Conservation (phyloP, 768 basidiomycete species). For the Lactifluus volemus region DNA sequence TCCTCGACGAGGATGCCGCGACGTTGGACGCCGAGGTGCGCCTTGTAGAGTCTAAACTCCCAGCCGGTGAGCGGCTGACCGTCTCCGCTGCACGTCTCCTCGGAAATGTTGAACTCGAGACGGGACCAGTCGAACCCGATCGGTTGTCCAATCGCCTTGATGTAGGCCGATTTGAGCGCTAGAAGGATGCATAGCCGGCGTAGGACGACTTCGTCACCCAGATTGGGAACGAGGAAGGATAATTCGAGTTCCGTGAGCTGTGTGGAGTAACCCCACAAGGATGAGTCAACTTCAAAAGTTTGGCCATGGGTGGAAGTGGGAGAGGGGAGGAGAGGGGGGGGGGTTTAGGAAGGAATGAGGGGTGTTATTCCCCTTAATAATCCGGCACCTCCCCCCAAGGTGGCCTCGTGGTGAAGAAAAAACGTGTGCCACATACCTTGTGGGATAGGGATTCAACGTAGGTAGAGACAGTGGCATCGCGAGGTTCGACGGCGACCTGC, state of each 20-base stretch:
- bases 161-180: constrained; percentile 73
- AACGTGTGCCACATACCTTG: constrained; percentile 41
- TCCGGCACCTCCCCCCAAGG: not conserved
- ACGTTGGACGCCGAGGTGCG: constrained; percentile 60
- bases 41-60: constrained; percentile 79
- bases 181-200: constrained; percentile 72
- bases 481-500: constrained; percentile 53
- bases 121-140: constrained; percentile 74
- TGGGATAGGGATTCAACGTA: constrained; percentile 69
- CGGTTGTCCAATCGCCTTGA: constrained; percentile 76
- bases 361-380: not conserved
- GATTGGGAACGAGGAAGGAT: constrained; percentile 40
- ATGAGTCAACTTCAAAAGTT: too few species aligned
- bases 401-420: not conserved
- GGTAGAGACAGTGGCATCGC: constrained; percentile 46
- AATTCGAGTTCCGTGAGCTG: constrained; percentile 46
- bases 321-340: not conserved
- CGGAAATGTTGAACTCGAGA: constrained; percentile 71
- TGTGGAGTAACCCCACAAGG: not conserved
- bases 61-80: constrained; percentile 63
- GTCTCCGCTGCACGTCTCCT: constrained; percentile 55
- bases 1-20: constrained; percentile 50
- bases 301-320: not conserved
- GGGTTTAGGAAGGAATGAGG: not conserved
- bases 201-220: constrained; percentile 55